Conservation (phyloP, 441 rosid species). For the Geranium incanum region DNA sequence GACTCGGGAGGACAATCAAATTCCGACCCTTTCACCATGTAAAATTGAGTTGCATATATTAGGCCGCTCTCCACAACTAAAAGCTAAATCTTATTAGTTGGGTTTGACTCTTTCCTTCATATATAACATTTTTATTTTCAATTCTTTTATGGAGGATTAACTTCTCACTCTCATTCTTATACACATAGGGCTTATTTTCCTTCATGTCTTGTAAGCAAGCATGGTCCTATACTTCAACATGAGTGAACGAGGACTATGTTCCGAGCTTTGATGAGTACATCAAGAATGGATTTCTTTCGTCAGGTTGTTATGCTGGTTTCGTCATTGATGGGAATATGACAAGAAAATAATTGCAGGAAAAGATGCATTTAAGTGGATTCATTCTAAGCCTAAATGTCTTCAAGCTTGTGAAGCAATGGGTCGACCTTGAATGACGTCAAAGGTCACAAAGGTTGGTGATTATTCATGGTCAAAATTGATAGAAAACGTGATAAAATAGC, state of each 20-base stretch:
- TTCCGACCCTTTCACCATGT: no score
- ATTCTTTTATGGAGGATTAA: no score
- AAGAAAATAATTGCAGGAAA: not conserved
- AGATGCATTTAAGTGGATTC: not conserved
- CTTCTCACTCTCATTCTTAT: not conserved
- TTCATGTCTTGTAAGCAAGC: no score
- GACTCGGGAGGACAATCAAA: no score
- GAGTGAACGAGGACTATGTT: constrained; percentile 20
- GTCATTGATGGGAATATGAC: constrained; percentile 18
- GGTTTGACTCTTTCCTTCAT: constrained; percentile 26
- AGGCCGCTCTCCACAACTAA: no score
- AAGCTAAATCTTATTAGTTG: not conserved
- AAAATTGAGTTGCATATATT: no score
- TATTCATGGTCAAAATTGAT: no score
- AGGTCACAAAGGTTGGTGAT: constrained; percentile 11
- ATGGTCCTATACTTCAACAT: constrained; percentile 10
- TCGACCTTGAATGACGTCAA: constrained; percentile 27
- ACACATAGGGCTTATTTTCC: no score
- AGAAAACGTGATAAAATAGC: no score
- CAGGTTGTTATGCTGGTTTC: constrained; percentile 22
- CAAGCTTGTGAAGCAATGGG: constrained; percentile 16
- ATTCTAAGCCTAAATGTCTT: not conserved
- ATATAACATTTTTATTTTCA: no score
- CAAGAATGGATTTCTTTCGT: constrained; percentile 13
- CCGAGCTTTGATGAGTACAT: constrained; percentile 26